phyloP scores from a whole-genome alignment of 1,139 yeast genomes.

The Sugiyamaella novakii region DNA sequence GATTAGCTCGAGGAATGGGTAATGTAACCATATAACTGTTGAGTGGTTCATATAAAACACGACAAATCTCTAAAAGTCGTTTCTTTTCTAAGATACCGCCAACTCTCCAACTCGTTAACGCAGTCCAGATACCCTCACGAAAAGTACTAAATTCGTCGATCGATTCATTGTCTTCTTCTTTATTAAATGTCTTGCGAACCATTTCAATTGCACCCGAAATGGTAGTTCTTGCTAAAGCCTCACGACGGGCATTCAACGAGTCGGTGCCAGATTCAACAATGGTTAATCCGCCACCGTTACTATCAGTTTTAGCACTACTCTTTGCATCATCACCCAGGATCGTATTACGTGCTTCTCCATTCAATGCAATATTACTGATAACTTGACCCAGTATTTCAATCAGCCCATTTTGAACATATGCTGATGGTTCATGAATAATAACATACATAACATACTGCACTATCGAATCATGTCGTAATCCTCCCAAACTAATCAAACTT shows the following conservation, averaged over 20 bases:
- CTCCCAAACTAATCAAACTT: constrained; percentile 73
- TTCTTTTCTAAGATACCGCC: constrained; percentile 63
- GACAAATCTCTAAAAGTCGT: constrained; percentile 63
- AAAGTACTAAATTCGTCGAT: constrained; percentile 64
- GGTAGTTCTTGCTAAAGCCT: constrained; percentile 48
- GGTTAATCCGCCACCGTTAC: constrained; percentile 37
- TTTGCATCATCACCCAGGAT: constrained; percentile 1
- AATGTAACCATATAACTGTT: constrained; percentile 63
- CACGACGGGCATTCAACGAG: constrained; percentile 43
- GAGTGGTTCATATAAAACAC: constrained; percentile 64
- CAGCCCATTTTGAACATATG: constrained; percentile 55
- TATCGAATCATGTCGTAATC: constrained; percentile 63
- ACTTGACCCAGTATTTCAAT: constrained; percentile 53
- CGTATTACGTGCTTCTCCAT: constrained; percentile 46
- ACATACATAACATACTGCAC: constrained; percentile 63
- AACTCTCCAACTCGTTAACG: constrained; percentile 35
- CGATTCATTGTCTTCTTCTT: constrained; percentile 48
- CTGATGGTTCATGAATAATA: constrained; percentile 58
- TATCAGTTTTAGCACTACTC: constrained; percentile 36
- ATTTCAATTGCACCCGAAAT: constrained; percentile 66
- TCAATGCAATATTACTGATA: constrained; percentile 68
- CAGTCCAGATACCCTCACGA: constrained; percentile 40
- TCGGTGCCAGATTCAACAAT: constrained; percentile 21
- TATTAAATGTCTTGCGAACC: constrained; percentile 64
- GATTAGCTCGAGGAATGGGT: constrained; percentile 68